Conservation (phyloP, 768 basidiomycete species). For the Lactarius pseudohatsudake region DNA sequence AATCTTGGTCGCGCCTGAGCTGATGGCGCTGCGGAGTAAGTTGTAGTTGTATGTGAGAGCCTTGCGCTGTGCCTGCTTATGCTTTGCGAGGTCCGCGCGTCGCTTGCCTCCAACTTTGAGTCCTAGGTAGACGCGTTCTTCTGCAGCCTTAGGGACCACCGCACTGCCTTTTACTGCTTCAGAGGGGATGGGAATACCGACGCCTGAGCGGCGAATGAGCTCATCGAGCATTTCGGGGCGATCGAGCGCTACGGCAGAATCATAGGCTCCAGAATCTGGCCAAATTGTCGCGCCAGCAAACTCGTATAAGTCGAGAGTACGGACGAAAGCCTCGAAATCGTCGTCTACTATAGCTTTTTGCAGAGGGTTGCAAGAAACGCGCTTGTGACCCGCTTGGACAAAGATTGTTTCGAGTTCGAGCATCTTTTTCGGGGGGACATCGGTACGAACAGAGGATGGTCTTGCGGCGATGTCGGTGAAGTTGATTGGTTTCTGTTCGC, state of each 20-base stretch:
- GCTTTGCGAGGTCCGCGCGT: constrained; percentile 49
- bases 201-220: constrained; percentile 53
- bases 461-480: constrained; percentile 56
- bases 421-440: constrained; percentile 41
- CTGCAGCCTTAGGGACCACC: constrained; percentile 41
- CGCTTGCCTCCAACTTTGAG: constrained; percentile 67
- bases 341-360: constrained; percentile 42
- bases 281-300: constrained; percentile 35
- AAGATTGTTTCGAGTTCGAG: constrained; percentile 31
- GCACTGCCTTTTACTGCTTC: constrained; percentile 37
- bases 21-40: constrained; percentile 15
- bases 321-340: constrained; percentile 53
- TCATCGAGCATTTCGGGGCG: constrained; percentile 54
- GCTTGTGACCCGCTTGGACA: constrained; percentile 8
- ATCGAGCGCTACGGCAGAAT: constrained; percentile 40
- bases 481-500: constrained; percentile 43
- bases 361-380: constrained; percentile 32
- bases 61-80: not conserved
- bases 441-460: constrained; percentile 44
- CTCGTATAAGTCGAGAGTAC: constrained; percentile 46
- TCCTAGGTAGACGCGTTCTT: constrained; percentile 48
- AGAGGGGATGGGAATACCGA: constrained; percentile 30
- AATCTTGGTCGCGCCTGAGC: constrained; percentile 32
- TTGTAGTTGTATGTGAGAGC: constrained; percentile 5
- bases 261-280: constrained; percentile 26